A percentile compares a stretch with the other conserved stretches of the same genome.
Conservation (phyloP, 2,329 filamentous ascomycete species). For the Trichoderma harzianum region DNA sequence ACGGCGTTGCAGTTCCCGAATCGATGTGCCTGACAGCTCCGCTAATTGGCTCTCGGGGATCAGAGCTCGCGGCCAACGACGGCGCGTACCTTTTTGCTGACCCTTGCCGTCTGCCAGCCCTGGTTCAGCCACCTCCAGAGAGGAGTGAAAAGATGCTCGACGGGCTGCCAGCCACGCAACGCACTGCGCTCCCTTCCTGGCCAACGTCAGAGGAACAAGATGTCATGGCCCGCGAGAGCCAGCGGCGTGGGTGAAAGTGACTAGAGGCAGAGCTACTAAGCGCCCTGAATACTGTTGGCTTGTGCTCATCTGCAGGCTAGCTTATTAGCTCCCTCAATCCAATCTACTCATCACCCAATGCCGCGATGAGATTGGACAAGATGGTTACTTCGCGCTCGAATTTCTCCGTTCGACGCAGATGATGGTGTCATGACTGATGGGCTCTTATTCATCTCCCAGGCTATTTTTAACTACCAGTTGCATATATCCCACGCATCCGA, state of each 20-base stretch:
- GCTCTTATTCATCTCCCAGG: neutral
- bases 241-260: neutral
- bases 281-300: conserved; percentile 16
- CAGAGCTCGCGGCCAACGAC: neutral
- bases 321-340: conserved; percentile 4
- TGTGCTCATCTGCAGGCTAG: conserved; percentile 11
- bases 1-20: conserved; percentile 15
- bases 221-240: neutral
- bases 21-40: conserved; percentile 1
- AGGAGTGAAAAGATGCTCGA: neutral
- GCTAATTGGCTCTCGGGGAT: conserved; percentile 13
- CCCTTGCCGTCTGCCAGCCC: conserved; percentile 1
- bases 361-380: conserved; percentile 9
- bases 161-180: neutral
- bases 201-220: neutral
- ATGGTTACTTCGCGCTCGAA: neutral
- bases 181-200: neutral
- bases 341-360: conserved; percentile 8
- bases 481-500: conserved; percentile 14
- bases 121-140: conserved; percentile 10
- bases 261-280: conserved; percentile 9
- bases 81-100: conserved; percentile 19
- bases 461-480: conserved; percentile 11
- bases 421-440: conserved; percentile 15
- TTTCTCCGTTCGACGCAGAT: conserved; percentile 9